Percentiles rank a stretch among this genome's conserved stretches.
These are phyloP conservation scores for Mycena belliarum DNA, from an alignment of 768 basidiomycete genomes.

Conservation along the genomic window DNA sequence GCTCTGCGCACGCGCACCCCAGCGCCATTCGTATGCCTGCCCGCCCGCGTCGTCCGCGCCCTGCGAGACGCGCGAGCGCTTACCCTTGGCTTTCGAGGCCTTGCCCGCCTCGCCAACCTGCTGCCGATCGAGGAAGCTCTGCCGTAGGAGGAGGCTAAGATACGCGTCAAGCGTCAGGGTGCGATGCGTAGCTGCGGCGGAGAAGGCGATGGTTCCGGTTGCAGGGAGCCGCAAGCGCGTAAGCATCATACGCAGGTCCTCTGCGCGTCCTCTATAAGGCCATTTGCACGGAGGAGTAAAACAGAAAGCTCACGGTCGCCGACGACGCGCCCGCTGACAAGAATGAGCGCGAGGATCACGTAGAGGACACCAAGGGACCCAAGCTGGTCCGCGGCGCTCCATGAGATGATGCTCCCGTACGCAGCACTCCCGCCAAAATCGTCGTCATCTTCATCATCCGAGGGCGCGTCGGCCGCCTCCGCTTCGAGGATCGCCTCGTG, in stretches of 20 bases:
- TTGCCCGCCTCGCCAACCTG: slow-evolving; percentile 51
- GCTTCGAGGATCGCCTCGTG: slow-evolving; percentile 55
- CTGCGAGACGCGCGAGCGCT: slow-evolving; percentile 55
- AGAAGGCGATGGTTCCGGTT: slow-evolving; percentile 50
- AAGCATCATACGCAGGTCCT: slow-evolving; percentile 69
- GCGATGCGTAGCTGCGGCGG: slow-evolving; percentile 49
- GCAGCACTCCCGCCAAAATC: slow-evolving; percentile 37
- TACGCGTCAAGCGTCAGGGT: slow-evolving; percentile 62
- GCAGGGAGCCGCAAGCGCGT: slow-evolving; percentile 66
- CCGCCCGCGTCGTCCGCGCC: slow-evolving; percentile 34
- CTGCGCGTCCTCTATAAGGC: slow-evolving; percentile 38
- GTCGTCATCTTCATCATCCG: slow-evolving; percentile 53
- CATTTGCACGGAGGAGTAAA: background rate
- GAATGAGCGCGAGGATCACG: slow-evolving; percentile 77
- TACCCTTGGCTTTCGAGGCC: slow-evolving; percentile 37
- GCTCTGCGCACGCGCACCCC: slow-evolving; percentile 78
- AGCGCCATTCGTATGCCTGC: slow-evolving; percentile 50
- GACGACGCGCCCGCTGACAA: slow-evolving; percentile 77
- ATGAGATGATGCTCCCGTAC: slow-evolving; percentile 73
- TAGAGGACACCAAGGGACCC: slow-evolving; percentile 74
- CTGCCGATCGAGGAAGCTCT: slow-evolving; percentile 77
- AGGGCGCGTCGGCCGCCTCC: slow-evolving; percentile 47
- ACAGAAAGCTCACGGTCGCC: slow-evolving; percentile 61
- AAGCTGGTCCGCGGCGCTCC: slow-evolving; percentile 69
- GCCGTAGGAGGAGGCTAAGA: slow-evolving; percentile 62